Conservation (phyloP, 2,329 filamentous ascomycete genomes). For the Aspergillus chevalieri region DNA sequence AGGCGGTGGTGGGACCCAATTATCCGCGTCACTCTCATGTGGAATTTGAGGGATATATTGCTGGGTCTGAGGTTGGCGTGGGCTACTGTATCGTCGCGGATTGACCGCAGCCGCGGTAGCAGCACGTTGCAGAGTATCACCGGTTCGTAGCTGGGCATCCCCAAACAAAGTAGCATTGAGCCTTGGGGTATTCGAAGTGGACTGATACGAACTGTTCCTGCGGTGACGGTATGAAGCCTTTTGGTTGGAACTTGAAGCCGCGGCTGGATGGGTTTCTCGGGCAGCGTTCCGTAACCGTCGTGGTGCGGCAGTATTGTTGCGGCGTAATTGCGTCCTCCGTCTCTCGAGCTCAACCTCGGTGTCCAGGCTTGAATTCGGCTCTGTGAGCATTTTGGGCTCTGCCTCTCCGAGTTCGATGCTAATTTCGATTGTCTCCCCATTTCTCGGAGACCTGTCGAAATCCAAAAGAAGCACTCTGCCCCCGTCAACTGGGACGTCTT, state of each 20-base stretch:
- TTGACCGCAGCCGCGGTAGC: slow-evolving; percentile 69
- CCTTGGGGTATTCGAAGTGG: slow-evolving; percentile 16
- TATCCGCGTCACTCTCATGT: slow-evolving; percentile 80
- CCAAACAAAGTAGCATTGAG: slow-evolving; percentile 49
- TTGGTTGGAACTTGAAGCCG: slow-evolving; percentile 10
- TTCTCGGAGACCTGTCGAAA: slow-evolving; percentile 57
- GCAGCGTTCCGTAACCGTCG: slow-evolving; percentile 13
- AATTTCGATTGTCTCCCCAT: slow-evolving; percentile 54
- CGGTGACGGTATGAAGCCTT: slow-evolving; percentile 10
- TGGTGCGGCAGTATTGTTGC: slow-evolving; percentile 42
- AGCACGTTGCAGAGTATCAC: slow-evolving; percentile 63
- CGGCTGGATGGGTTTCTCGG: slow-evolving; percentile 20
- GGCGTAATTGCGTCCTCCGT: slow-evolving; percentile 62
- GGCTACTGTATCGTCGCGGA: slow-evolving; percentile 58
- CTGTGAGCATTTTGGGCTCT: slow-evolving; percentile 63
- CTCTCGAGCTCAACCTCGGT: slow-evolving; percentile 74
- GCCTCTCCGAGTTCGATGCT: slow-evolving; percentile 69
- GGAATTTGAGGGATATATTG: slow-evolving; percentile 59
- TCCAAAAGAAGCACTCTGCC: slow-evolving; percentile 68
- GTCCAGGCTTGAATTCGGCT: slow-evolving; percentile 67
- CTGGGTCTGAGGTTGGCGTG: slow-evolving; percentile 24
- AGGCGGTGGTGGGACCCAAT: slow-evolving; percentile 80
- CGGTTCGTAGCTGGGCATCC: slow-evolving; percentile 65
- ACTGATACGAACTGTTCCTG: slow-evolving; percentile 23
- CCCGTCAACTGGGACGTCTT: slow-evolving; percentile 71